Conservation (phyloP, 2,329 filamentous ascomycete genomes). For the Xylariaceae sp. region DNA sequence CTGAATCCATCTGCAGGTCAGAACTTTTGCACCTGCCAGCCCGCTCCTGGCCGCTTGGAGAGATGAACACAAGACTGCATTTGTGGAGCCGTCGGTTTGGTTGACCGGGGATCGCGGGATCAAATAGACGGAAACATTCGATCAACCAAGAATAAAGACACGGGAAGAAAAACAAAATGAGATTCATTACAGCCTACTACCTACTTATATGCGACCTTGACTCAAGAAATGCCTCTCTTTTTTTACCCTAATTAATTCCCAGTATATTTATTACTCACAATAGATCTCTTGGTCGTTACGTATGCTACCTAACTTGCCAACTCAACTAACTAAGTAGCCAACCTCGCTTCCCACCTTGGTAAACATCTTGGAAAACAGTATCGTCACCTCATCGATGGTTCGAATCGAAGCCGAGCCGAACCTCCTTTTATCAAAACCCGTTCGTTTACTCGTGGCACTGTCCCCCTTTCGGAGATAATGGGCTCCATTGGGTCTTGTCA, state of each 20-base stretch:
- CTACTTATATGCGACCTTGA: slow-evolving; percentile 24
- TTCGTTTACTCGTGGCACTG: neutral
- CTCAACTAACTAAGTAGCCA: neutral
- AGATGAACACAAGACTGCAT: slow-evolving; percentile 21
- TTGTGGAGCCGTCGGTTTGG: slow-evolving; percentile 20
- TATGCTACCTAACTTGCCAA: no score
- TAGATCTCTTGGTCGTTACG: slow-evolving; percentile 6
- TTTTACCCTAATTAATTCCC: neutral
- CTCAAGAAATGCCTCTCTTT: neutral
- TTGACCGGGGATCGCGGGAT: slow-evolving; percentile 29
- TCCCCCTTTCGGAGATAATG: slow-evolving; percentile 25
- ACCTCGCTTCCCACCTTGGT: no score
- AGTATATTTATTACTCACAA: neutral
- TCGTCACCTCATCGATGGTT: neutral
- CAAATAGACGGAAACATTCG: slow-evolving; percentile 27
- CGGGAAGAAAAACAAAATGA: slow-evolving; percentile 25
- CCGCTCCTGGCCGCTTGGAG: no score
- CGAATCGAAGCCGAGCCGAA: neutral
- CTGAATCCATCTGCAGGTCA: slow-evolving; percentile 26
- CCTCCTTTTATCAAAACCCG: neutral
- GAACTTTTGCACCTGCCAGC: no score
- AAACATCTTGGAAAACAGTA: no score
- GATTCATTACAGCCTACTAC: slow-evolving; percentile 7
- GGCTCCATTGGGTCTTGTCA: slow-evolving; percentile 28
- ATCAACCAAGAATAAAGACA: slow-evolving; percentile 17